Percentiles rank a stretch among this genome's conserved stretches.
These are phyloP conservation scores for Chamaecyparis obtusa DNA, from an alignment of 75 land plant genomes.

Conservation along the genomic window DNA sequence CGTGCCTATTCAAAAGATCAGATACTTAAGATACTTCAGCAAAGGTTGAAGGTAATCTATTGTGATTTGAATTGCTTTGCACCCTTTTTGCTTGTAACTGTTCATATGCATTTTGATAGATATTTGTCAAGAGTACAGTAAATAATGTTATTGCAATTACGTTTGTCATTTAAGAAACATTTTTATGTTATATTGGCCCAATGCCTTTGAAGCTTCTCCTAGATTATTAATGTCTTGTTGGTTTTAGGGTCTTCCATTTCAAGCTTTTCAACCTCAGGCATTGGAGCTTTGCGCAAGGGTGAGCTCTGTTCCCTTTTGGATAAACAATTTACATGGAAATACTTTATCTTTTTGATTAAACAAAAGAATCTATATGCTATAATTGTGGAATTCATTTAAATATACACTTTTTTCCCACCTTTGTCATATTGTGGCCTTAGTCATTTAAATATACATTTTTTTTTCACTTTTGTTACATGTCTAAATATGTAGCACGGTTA, in stretches of 20 bases:
- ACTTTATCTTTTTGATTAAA: background rate
- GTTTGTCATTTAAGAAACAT: too few relatives aligned
- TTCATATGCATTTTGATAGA: too few relatives aligned
- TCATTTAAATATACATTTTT: background rate
- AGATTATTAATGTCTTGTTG: background rate
- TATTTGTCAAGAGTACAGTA: too few relatives aligned
- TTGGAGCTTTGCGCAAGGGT: slow-evolving; percentile 98
- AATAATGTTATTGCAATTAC: too few relatives aligned
- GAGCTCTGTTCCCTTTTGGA: slow-evolving; percentile 22
- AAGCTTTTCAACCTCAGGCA: slow-evolving; percentile 75
- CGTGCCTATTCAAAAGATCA: slow-evolving; percentile 93
- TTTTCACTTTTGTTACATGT: background rate
- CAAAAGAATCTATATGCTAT: background rate
- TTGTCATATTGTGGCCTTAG: background rate
- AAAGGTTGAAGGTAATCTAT: slow-evolving; percentile 68
- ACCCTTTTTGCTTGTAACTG: too few relatives aligned
- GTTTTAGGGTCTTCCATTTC: slow-evolving; percentile 47
- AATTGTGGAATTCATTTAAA: background rate
- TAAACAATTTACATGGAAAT: background rate
- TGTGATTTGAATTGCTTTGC: background rate
- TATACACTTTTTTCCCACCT: background rate
- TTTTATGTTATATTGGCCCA: background rate
- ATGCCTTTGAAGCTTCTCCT: background rate
- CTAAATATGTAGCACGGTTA: background rate
- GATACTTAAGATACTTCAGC: slow-evolving; percentile 66